phyloP scores from a whole-genome alignment of 495 filamentous ascomycete genomes.

The Podospora comata region DNA sequence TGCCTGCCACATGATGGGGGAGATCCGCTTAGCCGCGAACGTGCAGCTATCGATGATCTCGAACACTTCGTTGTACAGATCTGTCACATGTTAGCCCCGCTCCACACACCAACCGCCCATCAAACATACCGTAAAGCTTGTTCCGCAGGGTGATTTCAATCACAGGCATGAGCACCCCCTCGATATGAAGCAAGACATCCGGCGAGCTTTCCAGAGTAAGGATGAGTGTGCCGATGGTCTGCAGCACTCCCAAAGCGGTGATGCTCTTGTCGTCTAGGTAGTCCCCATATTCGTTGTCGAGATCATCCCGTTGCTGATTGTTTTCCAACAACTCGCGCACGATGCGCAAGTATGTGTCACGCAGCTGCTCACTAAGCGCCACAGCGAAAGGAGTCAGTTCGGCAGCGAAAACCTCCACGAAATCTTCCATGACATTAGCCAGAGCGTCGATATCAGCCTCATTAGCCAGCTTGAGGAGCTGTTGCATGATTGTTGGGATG shows the following conservation, averaged over 20 bases:
- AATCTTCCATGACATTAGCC: constrained; percentile 99
- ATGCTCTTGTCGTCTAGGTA: constrained; percentile 98
- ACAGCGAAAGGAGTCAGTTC: constrained; percentile 98
- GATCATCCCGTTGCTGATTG: constrained; percentile 65
- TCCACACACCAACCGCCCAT: neutral
- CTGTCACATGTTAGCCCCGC: constrained; percentile 33
- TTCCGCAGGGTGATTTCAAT: constrained; percentile 95
- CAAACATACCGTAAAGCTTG: constrained; percentile 72
- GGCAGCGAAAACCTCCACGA: constrained; percentile 94
- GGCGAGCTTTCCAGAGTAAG: constrained; percentile 95
- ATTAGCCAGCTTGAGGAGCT: constrained; percentile 91
- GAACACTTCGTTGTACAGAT: constrained; percentile 96
- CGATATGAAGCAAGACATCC: constrained; percentile 87
- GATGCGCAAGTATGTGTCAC: constrained; percentile 94
- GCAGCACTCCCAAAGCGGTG: constrained; percentile 90
- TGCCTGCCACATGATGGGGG: constrained; percentile 95
- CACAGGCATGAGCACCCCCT: constrained; percentile 94
- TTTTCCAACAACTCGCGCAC: constrained; percentile 87
- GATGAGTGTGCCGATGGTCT: constrained; percentile 96
- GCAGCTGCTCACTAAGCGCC: constrained; percentile 89
- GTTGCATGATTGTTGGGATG: constrained; percentile 99
- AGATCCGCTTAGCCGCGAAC: constrained; percentile 94
- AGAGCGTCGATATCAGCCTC: constrained; percentile 92
- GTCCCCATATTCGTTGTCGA: constrained; percentile 77
- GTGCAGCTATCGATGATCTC: constrained; percentile 99